Evolutionary conservation across 208 protist genomes (phyloP).

Genomic region (Tritrichomonas foetus): DNA sequence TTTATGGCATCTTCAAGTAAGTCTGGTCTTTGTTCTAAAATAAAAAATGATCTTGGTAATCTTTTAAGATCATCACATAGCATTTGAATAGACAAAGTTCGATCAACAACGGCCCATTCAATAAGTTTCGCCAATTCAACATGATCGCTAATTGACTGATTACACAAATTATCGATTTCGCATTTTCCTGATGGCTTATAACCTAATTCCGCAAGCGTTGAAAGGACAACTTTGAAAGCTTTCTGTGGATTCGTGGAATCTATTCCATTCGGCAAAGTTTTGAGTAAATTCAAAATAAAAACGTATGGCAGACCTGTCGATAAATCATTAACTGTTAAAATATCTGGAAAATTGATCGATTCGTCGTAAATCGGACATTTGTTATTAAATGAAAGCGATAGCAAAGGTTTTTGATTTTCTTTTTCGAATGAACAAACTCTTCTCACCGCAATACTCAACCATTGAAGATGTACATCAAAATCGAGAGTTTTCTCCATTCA

Average conservation of each 20-base stretch:
- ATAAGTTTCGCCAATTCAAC: not conserved
- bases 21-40: not conserved
- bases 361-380: not conserved
- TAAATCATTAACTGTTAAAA: not conserved
- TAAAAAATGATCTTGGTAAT: not conserved
- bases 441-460: not conserved
- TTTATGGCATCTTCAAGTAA: not conserved
- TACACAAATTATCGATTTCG: not conserved
- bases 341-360: not conserved
- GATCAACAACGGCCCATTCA: conserved; percentile 21
- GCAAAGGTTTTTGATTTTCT: not conserved
- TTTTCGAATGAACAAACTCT: not conserved
- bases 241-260: not conserved
- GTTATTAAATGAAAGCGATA: not conserved
- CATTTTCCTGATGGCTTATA: not conserved
- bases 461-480: conserved; percentile 11
- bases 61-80: not conserved
- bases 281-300: not conserved
- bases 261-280: too few species aligned
- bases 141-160: not conserved
- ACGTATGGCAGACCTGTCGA: not conserved
- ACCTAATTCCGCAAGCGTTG: not conserved
- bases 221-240: not conserved
- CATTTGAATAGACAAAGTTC: not conserved
- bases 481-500: not conserved